phyloP scores from a whole-genome alignment of 139 green algal genomes.

The Chlorella sp. region DNA sequence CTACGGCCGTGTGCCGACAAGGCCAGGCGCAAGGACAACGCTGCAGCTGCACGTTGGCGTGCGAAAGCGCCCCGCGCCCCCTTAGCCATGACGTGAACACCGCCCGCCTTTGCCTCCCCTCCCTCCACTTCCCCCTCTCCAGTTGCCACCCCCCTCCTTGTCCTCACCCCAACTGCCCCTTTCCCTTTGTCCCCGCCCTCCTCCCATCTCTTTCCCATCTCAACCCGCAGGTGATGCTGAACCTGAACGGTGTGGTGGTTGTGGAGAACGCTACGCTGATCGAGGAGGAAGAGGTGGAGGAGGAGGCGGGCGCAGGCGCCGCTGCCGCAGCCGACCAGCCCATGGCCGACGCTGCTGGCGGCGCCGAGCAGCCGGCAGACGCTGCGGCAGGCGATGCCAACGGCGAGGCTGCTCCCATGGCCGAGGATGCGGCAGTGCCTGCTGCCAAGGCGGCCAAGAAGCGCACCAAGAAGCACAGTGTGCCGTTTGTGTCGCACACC shows the following conservation, averaged over 20 bases:
- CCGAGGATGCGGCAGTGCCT: slow-evolving; percentile 21
- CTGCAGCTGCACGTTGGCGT: too few species aligned
- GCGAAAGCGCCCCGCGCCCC: too few species aligned
- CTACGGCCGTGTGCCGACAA: too few species aligned
- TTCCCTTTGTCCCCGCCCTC: too few species aligned
- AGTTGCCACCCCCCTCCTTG: too few species aligned
- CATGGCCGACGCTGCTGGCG: slow-evolving; percentile 49
- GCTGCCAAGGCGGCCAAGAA: slow-evolving; percentile 55
- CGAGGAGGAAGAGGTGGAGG: slow-evolving; percentile 87
- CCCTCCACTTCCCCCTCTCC: too few species aligned
- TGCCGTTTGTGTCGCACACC: slow-evolving; percentile 43
- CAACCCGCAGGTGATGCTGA: slow-evolving; percentile 73
- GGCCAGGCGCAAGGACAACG: too few species aligned
- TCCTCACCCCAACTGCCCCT: too few species aligned
- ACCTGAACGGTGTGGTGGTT: slow-evolving; percentile 88
- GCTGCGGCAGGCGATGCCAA: slow-evolving; percentile 38
- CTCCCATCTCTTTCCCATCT: too few species aligned
- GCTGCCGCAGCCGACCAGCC: slow-evolving; percentile 31
- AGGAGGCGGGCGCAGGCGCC: slow-evolving; percentile 48
- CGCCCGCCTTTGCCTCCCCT: too few species aligned
- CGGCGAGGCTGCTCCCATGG: slow-evolving; percentile 50
- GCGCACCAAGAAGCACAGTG: slow-evolving; percentile 54
- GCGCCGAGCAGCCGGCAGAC: slow-evolving; percentile 39
- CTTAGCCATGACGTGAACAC: too few species aligned
- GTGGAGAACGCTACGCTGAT: slow-evolving; percentile 84